These are phyloP conservation scores for Colletotrichum sp. DNA, from an alignment of 2,329 filamentous ascomycete genomes.

Conservation along the genomic window DNA sequence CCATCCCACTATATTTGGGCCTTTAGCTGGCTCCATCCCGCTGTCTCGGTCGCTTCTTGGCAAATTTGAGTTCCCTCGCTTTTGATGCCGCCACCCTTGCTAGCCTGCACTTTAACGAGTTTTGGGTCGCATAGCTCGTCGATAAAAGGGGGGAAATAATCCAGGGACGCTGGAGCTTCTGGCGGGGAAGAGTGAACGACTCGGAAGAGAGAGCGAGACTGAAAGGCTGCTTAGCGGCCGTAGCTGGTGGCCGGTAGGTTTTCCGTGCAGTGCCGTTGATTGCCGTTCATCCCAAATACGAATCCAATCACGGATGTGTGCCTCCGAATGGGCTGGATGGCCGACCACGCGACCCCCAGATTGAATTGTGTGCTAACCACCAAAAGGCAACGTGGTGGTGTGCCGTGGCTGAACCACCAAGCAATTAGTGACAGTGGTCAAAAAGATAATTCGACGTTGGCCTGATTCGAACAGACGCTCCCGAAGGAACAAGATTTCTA, in stretches of 20 bases:
- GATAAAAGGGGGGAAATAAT: neutral
- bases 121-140: neutral
- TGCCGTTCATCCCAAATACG: neutral
- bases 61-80: neutral
- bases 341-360: neutral
- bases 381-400: neutral
- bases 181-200: neutral
- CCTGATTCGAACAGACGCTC: constrained; percentile 22
- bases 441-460: constrained; percentile 11
- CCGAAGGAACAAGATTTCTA: constrained; percentile 23
- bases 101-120: neutral
- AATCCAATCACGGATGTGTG: neutral
- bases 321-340: neutral
- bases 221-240: neutral
- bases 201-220: neutral
- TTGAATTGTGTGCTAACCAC: neutral
- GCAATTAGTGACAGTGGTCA: neutral
- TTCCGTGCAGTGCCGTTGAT: neutral
- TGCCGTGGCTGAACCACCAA: neutral
- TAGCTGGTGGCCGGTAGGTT: neutral
- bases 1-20: neutral
- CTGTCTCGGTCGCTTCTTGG: neutral
- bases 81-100: neutral
- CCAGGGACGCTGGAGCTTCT: neutral
- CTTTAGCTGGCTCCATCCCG: neutral